Conservation (phyloP, 345 rosid species). For the Corymbia maculata region DNA sequence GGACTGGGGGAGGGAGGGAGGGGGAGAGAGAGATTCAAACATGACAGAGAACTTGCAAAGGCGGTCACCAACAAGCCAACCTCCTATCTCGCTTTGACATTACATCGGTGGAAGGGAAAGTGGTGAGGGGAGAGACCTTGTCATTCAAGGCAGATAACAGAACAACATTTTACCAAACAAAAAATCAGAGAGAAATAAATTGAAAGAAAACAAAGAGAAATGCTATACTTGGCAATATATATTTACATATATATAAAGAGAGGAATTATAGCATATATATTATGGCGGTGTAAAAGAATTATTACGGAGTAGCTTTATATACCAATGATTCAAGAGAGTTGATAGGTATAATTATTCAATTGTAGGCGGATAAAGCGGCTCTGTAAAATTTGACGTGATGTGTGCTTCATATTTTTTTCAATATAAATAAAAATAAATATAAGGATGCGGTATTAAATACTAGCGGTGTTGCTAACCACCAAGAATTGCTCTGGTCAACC, state of each 20-base stretch:
- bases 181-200: neutral
- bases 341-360: neutral
- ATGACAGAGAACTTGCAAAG: neutral
- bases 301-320: neutral
- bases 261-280: no score
- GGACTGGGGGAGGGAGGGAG: neutral
- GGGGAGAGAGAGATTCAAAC: neutral
- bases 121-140: neutral
- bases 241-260: neutral
- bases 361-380: neutral
- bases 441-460: slow-evolving; percentile 19
- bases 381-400: neutral
- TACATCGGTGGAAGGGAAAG: neutral
- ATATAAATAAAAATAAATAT: neutral
- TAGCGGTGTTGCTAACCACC: slow-evolving; percentile 28
- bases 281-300: neutral
- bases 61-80: slow-evolving; percentile 38
- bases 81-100: neutral
- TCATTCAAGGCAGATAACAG: neutral
- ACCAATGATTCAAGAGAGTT: neutral
- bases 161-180: neutral
- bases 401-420: neutral
- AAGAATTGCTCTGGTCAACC: slow-evolving; percentile 7
- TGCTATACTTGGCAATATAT: neutral
- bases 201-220: neutral